These are phyloP conservation scores for Diaporthe vexans DNA, from an alignment of 2,329 filamentous ascomycete genomes.

Conservation along the genomic window DNA sequence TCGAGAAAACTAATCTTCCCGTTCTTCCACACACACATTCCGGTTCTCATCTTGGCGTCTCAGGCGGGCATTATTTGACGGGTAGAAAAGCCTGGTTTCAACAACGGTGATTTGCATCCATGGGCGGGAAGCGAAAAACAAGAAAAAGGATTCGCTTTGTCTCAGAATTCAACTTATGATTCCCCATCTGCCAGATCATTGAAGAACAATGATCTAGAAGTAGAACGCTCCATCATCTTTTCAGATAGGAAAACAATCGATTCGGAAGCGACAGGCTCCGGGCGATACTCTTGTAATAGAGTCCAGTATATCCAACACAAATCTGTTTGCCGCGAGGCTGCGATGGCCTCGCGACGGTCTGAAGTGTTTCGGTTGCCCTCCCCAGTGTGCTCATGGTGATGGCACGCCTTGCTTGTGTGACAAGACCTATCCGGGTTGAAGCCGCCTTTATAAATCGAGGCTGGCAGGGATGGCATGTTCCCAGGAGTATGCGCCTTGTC, in stretches of 20 bases:
- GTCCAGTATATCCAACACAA: conserved; percentile 24
- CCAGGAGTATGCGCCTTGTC: conserved; percentile 10
- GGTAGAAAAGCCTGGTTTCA: conserved; percentile 44
- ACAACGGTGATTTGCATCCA: conserved; percentile 43
- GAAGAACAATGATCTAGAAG: conserved; percentile 34
- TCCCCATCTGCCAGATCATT: conserved; percentile 44
- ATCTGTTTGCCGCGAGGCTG: background rate
- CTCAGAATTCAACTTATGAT: conserved; percentile 53
- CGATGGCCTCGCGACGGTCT: background rate
- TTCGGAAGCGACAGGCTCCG: conserved; percentile 25
- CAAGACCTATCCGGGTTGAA: background rate
- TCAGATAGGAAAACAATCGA: conserved; percentile 36
- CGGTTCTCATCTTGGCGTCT: conserved; percentile 38
- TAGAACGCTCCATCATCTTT: conserved; percentile 39
- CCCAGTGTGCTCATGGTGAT: background rate
- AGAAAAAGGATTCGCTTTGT: conserved; percentile 40
- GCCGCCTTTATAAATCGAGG: conserved; percentile 13
- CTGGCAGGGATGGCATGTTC: background rate
- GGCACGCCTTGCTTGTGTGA: background rate
- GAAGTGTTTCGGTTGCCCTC: background rate
- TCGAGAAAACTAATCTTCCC: conserved; percentile 38
- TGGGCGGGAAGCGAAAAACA: conserved; percentile 37
- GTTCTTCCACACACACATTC: conserved; percentile 25
- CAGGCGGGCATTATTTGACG: conserved; percentile 32
- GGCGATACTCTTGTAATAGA: conserved; percentile 14